Evolutionary conservation across 2,329 filamentous ascomycete species (phyloP).

Genomic region (Penicillium janthinellum): DNA sequence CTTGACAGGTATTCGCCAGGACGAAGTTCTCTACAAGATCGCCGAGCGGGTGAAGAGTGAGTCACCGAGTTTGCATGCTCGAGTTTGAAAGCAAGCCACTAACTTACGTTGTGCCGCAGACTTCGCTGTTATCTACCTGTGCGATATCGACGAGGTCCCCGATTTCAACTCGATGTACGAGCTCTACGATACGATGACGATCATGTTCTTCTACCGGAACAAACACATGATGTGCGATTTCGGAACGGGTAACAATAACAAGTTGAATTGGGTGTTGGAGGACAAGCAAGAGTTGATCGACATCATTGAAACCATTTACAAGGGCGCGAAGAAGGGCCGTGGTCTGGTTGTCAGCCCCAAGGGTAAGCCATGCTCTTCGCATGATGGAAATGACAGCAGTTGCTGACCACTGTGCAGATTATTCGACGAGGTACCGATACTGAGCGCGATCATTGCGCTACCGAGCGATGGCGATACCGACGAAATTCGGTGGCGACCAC

Average conservation of each 20-base stretch:
- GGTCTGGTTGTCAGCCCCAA: slow-evolving; percentile 97
- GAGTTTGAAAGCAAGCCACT: not conserved
- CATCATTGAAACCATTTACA: slow-evolving; percentile 96
- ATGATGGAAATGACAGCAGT: not conserved
- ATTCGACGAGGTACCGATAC: slow-evolving; percentile 70
- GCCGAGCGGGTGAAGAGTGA: slow-evolving; percentile 82
- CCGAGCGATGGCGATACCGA: slow-evolving; percentile 4
- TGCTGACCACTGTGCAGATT: slow-evolving; percentile 43
- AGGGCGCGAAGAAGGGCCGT: slow-evolving; percentile 96
- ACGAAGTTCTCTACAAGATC: slow-evolving; percentile 93
- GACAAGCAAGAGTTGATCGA: slow-evolving; percentile 99
- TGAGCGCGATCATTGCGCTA: slow-evolving; percentile 34
- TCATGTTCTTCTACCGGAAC: slow-evolving; percentile 74
- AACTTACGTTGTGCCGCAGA: slow-evolving; percentile 24
- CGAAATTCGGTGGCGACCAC: slow-evolving; percentile 1
- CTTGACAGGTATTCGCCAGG: slow-evolving; percentile 66
- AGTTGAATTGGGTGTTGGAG: slow-evolving; percentile 93
- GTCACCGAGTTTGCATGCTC: slow-evolving; percentile 45
- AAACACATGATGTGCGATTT: slow-evolving; percentile 95
- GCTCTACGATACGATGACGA: slow-evolving; percentile 82
- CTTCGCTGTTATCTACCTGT: slow-evolving; percentile 74
- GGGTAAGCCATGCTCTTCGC: slow-evolving; percentile 51
- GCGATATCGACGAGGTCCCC: slow-evolving; percentile 86
- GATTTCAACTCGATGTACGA: slow-evolving; percentile 98
- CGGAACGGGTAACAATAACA: slow-evolving; percentile 98